A percentile compares a stretch with the other conserved stretches of the same genome.
Conservation (phyloP, 106 monocot species). For the Amphibolis antarctica region DNA sequence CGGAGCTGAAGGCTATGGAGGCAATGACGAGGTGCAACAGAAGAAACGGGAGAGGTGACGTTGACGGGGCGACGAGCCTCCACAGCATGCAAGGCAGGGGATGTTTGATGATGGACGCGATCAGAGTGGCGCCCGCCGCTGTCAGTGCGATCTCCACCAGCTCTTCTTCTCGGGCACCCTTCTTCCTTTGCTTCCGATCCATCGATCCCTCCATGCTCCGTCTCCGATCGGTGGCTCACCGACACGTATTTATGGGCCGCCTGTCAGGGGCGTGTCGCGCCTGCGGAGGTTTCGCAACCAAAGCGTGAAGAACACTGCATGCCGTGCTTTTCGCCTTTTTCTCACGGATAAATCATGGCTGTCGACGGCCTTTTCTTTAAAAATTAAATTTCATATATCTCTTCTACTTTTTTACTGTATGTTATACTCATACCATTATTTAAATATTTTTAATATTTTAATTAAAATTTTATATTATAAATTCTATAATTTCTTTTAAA, state of each 20-base stretch:
- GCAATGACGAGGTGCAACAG: conserved; percentile 39
- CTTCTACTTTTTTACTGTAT: too few relatives aligned
- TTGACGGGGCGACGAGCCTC: conserved; percentile 11
- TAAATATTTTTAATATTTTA: too few relatives aligned
- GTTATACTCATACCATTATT: too few relatives aligned
- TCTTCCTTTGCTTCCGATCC: conserved; percentile 14
- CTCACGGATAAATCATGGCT: too few relatives aligned
- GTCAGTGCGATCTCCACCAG: conserved; percentile 30
- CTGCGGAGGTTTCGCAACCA: conserved; percentile 11
- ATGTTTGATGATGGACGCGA: conserved; percentile 29
- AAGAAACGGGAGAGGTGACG: conserved; percentile 35
- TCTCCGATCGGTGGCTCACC: too few relatives aligned
- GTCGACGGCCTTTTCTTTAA: too few relatives aligned
- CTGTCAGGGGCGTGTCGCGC: conserved; percentile 10
- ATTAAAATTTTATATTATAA: too few relatives aligned
- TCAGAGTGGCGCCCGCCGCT: conserved; percentile 24
- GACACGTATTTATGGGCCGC: not conserved
- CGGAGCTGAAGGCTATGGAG: conserved; percentile 33
- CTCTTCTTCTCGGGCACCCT: conserved; percentile 42
- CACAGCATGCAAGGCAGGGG: conserved; percentile 14
- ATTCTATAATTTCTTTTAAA: too few relatives aligned
- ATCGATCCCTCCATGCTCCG: not conserved
- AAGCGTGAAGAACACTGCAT: not conserved
- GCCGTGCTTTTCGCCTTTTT: too few relatives aligned
- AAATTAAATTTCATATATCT: too few relatives aligned